Evolutionary conservation across 805 yeast species (phyloP), one percentile per base, ranked within the genome.

Genomic region (Candida ipomoeae): DNA sequence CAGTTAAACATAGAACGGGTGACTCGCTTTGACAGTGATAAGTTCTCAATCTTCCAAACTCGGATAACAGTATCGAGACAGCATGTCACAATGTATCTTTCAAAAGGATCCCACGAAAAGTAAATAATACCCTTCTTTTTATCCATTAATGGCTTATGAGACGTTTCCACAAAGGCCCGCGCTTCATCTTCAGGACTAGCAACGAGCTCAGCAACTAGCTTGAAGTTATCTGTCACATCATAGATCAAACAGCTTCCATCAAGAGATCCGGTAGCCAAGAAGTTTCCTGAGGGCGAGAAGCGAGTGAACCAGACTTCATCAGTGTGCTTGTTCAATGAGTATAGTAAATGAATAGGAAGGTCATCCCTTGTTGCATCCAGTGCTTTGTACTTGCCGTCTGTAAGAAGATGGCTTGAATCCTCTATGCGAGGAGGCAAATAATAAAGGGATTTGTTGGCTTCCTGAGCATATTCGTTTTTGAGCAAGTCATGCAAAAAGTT

Each of bases 221-320:
- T 60, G 51, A 71, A 74, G 43, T 64, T 60, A 40, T 82, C 71
- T 3, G 68, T 62, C 2, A 84, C 85, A 62, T 84, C 85, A 69
- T 87, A 89, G 11, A 90, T 73, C 32, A 81, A 68, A 35, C 88
- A 74, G 21, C 76, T 71, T 6, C 81, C 76, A 62, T 89, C 95
- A 14, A 81, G 77, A 6, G 94, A 82, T 0, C 91, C 86, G 0
- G 91, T 80, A n/a, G 89, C 95, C 37, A 91, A 69, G 55, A 73
- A 82, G 54, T 75, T 77, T 2, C 97, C 97, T 67, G 80, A 78
- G 42, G 89, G 87, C 5, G 94, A 85, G 62, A 88, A 90, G 50
- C 80, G 79, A 13, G 86, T 75, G 62, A 75, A 85, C 97, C 97
- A 91, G 11, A 89, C 92, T 64, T 91, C 96, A 61, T 84, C 82